phyloP scores from a whole-genome alignment of 1,139 yeast genomes.

The Yamadazyma spencermartinsiae region DNA sequence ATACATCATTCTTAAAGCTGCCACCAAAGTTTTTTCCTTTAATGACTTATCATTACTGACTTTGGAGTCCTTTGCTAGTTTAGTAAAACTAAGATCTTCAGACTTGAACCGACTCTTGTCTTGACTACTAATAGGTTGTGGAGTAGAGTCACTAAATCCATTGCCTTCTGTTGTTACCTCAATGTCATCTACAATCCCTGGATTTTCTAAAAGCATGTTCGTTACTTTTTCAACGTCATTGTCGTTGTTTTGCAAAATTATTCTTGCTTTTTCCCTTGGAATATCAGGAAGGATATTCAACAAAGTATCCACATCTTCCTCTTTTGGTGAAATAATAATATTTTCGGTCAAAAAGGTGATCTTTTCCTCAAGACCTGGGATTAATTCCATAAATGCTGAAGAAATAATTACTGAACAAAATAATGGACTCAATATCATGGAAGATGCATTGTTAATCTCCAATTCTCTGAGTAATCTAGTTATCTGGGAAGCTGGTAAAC shows the following conservation, averaged over 20 bases:
- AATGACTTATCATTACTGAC: conserved; percentile 20
- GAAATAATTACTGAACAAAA: conserved; percentile 54
- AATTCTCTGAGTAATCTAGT: conserved; percentile 43
- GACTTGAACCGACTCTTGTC: neutral
- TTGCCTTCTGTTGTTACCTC: conserved; percentile 14
- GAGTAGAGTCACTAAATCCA: neutral
- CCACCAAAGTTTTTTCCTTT: conserved; percentile 57
- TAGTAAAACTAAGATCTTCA: conserved; percentile 5
- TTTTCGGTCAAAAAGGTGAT: conserved; percentile 36
- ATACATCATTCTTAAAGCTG: conserved; percentile 65
- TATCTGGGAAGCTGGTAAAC: conserved; percentile 48
- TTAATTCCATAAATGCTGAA: conserved; percentile 39
- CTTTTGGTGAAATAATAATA: conserved; percentile 14
- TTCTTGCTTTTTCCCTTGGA: conserved; percentile 42
- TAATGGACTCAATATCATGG: conserved; percentile 51
- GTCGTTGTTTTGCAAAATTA: conserved; percentile 48
- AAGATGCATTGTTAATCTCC: conserved; percentile 40
- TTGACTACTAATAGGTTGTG: neutral
- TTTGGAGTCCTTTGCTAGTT: conserved; percentile 6
- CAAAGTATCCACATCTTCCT: conserved; percentile 44
- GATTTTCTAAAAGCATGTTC: conserved; percentile 61
- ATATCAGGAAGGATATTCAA: conserved; percentile 63
- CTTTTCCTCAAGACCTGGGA: conserved; percentile 51
- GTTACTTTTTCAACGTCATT: conserved; percentile 62
- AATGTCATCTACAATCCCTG: conserved; percentile 35